These are phyloP conservation scores for Alisma plantagoaquatica DNA, from an alignment of 106 monocot species.

Conservation along the genomic window DNA sequence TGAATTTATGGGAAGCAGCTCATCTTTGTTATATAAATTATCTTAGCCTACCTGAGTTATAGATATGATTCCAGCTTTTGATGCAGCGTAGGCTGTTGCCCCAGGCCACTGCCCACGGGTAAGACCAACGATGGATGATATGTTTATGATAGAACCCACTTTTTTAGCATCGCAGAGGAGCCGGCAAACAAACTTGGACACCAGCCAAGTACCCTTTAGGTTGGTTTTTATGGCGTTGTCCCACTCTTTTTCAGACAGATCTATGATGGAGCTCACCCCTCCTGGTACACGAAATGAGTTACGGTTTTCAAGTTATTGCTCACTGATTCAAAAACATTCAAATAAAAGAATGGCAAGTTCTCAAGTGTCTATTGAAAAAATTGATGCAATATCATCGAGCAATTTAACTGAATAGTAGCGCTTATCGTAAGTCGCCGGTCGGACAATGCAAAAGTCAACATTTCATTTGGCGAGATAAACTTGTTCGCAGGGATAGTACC, in stretches of 20 bases:
- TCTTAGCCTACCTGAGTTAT: constrained; percentile 5
- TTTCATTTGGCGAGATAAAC: no score
- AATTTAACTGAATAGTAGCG: no score
- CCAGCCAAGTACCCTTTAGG: constrained; percentile 10
- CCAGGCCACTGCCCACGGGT: constrained; percentile 1
- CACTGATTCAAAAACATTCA: no score
- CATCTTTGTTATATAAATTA: not conserved
- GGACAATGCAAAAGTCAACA: no score
- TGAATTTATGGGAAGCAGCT: not conserved
- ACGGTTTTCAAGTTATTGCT: no score
- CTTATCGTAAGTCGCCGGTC: no score
- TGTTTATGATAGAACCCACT: constrained; percentile 11
- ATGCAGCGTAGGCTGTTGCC: constrained; percentile 4
- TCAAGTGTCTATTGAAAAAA: no score
- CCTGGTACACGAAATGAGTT: no score
- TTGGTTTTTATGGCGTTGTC: constrained; percentile 3
- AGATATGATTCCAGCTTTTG: constrained; percentile 8
- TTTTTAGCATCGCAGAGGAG: constrained; percentile 5
- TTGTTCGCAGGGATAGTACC: no score
- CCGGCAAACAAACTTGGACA: constrained; percentile 6
- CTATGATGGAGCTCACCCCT: constrained; percentile 2
- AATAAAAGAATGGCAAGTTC: no score
- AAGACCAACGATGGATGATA: constrained; percentile 4
- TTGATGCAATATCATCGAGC: no score
- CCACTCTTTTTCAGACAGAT: constrained; percentile 7